These are phyloP conservation scores for Pyrrhoderma lamaoense DNA, from an alignment of 1,284 basidiomycete species.

Conservation along the genomic window DNA sequence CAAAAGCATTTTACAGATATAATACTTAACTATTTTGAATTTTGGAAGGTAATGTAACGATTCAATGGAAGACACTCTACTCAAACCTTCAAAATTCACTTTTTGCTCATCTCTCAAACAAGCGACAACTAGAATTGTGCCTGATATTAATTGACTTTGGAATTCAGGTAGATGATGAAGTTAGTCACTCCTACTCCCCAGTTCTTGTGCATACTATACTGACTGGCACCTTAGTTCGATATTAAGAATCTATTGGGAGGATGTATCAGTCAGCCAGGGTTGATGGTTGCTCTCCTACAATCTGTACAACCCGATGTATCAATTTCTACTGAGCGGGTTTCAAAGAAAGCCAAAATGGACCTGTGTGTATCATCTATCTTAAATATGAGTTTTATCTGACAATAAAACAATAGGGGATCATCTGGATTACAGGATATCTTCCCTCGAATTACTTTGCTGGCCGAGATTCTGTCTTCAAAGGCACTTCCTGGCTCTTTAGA, in stretches of 20 bases:
- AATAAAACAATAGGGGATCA: neutral
- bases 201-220: neutral
- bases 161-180: conserved; percentile 37
- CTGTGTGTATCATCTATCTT: conserved; percentile 35
- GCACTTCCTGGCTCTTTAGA: conserved; percentile 62
- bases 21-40: too few relatives aligned
- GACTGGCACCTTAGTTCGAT: conserved; percentile 27
- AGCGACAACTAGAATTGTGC: conserved; percentile 50
- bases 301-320: conserved; percentile 39
- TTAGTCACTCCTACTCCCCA: conserved; percentile 28
- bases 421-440: conserved; percentile 27
- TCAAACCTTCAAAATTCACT: conserved; percentile 44
- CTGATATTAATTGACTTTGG: conserved; percentile 46
- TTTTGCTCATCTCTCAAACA: conserved; percentile 41
- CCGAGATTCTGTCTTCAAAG: conserved; percentile 65
- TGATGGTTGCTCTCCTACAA: conserved; percentile 57
- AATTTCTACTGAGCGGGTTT: conserved; percentile 39
- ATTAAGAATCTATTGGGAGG: conserved; percentile 43
- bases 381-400: neutral
- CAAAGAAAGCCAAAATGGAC: conserved; percentile 55
- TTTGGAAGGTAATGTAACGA: conserved; percentile 11
- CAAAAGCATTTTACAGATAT: too few relatives aligned
- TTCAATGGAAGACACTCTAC: conserved; percentile 35
- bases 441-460: conserved; percentile 48
- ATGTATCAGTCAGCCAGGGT: conserved; percentile 40